These are phyloP conservation scores for Piper betle DNA, from an alignment of 164 flowering plant genomes.

Conservation along the genomic window DNA sequence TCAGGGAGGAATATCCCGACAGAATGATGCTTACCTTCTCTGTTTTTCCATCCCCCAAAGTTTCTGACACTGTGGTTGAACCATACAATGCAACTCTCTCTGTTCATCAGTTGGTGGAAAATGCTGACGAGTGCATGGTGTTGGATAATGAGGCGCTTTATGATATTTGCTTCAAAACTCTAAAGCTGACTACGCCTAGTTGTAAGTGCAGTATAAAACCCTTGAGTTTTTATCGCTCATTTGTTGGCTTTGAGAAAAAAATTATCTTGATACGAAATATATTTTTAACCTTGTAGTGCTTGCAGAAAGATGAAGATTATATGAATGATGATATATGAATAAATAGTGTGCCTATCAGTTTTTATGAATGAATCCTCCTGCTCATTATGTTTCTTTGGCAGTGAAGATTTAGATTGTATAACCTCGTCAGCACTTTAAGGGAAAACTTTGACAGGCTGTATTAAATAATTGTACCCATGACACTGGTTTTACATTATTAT, in stretches of 20 bases:
- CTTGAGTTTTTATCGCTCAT: neutral
- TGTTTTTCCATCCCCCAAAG: constrained; percentile 62
- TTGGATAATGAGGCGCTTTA: constrained; percentile 57
- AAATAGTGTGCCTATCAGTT: neutral
- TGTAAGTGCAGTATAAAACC: constrained; percentile 23
- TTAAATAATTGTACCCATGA: no score
- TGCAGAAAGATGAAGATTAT: neutral
- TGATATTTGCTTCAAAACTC: constrained; percentile 50
- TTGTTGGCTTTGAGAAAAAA: neutral
- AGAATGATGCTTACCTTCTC: constrained; percentile 69
- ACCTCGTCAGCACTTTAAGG: no score
- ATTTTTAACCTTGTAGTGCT: neutral
- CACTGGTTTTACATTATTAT: neutral
- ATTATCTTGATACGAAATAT: neutral
- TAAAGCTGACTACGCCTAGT: constrained; percentile 56
- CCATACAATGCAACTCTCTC: constrained; percentile 70
- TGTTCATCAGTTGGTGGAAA: constrained; percentile 65
- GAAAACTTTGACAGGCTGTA: no score
- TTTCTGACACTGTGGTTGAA: constrained; percentile 62
- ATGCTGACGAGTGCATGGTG: constrained; percentile 74
- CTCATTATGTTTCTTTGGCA: no score
- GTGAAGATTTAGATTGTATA: no score
- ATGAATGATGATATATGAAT: neutral
- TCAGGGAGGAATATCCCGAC: constrained; percentile 59
- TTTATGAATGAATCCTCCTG: no score